A percentile compares a stretch with the other conserved stretches of the same genome.
phyloP scores from a whole-genome alignment of 169 alveolate species.

The Plasmodium gonderi region DNA sequence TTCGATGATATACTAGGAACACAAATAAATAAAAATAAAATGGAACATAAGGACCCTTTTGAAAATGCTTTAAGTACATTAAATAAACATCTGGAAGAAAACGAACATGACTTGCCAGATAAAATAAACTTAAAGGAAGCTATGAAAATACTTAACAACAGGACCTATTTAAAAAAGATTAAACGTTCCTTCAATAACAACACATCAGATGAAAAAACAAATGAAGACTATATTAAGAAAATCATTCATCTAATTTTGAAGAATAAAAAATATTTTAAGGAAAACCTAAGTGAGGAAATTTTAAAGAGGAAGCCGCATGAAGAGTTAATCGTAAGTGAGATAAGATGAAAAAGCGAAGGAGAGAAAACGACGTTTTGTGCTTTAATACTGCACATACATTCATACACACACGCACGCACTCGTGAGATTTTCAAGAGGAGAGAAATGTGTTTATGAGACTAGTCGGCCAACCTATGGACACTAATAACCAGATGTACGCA shows the following conservation, averaged over 20 bases:
- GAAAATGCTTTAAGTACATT: conserved; percentile 24
- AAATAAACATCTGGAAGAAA: conserved; percentile 34
- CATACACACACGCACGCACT: too few relatives aligned
- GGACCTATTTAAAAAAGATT: conserved; percentile 21
- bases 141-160: conserved; percentile 58
- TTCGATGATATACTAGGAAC: neutral
- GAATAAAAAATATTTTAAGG: conserved; percentile 20
- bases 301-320: conserved; percentile 52
- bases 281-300: conserved; percentile 27
- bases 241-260: conserved; percentile 45
- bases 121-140: conserved; percentile 68
- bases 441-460: too few relatives aligned
- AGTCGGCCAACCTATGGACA: too few relatives aligned
- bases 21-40: conserved; percentile 18
- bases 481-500: neutral
- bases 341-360: neutral
- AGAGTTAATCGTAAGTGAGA: conserved; percentile 36
- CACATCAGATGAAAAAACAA: conserved; percentile 1
- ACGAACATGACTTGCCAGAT: conserved; percentile 41
- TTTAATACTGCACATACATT: too few relatives aligned
- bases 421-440: too few relatives aligned
- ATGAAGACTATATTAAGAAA: conserved; percentile 34
- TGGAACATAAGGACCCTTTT: conserved; percentile 35
- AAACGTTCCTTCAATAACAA: conserved; percentile 22
- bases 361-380: neutral